Evolutionary conservation across 805 yeast genomes (phyloP), one percentile per base, ranked within the genome.

Genomic region (Yarrowia osloensis): DNA sequence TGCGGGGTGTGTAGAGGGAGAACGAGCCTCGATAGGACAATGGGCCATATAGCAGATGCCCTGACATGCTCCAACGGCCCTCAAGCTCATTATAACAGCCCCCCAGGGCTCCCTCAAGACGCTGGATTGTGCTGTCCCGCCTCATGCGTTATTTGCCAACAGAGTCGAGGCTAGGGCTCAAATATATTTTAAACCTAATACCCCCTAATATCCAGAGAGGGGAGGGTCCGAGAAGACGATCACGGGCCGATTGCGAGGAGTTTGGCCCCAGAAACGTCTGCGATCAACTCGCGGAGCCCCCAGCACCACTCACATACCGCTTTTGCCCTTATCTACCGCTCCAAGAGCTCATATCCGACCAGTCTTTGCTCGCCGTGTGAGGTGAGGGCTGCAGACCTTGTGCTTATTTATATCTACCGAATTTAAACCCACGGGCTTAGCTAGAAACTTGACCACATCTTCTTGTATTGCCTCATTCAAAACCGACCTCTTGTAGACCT

Each of bases 101-200:
- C n/a, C n/a, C n/a, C n/a, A n/a, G n/a, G n/a, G n/a, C n/a, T n/a
- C n/a, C n/a, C n/a, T n/a, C n/a, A n/a, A n/a, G n/a, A n/a, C n/a
- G n/a, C 29, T 22, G 39, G 39, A 5, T 35, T 35, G 19, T 35
- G 35, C 39, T 35, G 39, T 29, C 5, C 63, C 63, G 63, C 63
- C 63, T 57, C 63, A 57, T 57, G 63, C 63, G 63, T 39, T 57
- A 57, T 57, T 57, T 57, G 63, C 63, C 63, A 57, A 57, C 63
- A 57, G 49, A 57, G 49, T 57, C 49, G 63, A 40, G 63, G 63
- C 63, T 39, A 57, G 63, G 63, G 63, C 63, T 57, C 63, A 57
- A 57, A 57, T 57, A 39, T 57, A 57, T 57, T 57, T 57, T 57
- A 57, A 57, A 57, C 63, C 49, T 57, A 57, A 57, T 57, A 39